Evolutionary conservation across 257 asterid species (phyloP).

Genomic region (Thymus quinquecostatus): DNA sequence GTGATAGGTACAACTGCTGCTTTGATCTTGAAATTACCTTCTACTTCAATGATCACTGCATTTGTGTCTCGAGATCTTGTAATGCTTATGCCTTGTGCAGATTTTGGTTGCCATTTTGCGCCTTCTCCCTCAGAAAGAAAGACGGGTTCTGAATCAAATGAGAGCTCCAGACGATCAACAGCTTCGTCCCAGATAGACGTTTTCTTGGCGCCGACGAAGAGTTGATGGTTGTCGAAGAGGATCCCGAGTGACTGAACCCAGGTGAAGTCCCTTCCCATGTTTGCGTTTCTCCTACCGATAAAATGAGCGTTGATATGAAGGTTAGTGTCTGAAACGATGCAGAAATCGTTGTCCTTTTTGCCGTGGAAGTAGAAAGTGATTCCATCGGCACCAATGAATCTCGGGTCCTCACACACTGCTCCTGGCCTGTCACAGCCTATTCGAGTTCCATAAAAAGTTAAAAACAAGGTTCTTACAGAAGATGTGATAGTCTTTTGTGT

Average conservation of each 20-base stretch:
- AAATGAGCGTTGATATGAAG: constrained; percentile 88
- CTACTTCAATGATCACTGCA: constrained; percentile 58
- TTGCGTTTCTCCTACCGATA: constrained; percentile 64
- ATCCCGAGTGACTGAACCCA: constrained; percentile 94
- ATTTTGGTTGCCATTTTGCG: constrained; percentile 41
- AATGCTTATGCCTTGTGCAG: constrained; percentile 37
- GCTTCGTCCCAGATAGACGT: constrained; percentile 65
- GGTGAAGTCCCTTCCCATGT: constrained; percentile 83
- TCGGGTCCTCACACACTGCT: constrained; percentile 87
- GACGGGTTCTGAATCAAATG: constrained; percentile 52
- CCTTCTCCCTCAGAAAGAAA: constrained; percentile 51
- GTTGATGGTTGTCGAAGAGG: constrained; percentile 59
- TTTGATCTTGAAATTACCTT: constrained; percentile 73
- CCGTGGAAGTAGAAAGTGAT: constrained; percentile 92
- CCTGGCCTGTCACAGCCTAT: constrained; percentile 80
- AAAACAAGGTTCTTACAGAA: background rate
- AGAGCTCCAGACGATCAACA: constrained; percentile 57
- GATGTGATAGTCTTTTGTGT: no score
- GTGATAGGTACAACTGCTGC: constrained; percentile 78
- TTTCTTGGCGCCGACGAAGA: constrained; percentile 62
- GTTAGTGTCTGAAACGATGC: constrained; percentile 70
- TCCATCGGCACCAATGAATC: constrained; percentile 83
- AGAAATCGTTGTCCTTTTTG: constrained; percentile 62
- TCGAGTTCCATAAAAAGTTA: constrained; percentile 3
- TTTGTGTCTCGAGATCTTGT: constrained; percentile 54